A percentile compares a stretch with the other conserved stretches of the same genome.
These are phyloP conservation scores for Ascochyta koolunga DNA, from an alignment of 2,329 filamentous ascomycete genomes.

Conservation along the genomic window DNA sequence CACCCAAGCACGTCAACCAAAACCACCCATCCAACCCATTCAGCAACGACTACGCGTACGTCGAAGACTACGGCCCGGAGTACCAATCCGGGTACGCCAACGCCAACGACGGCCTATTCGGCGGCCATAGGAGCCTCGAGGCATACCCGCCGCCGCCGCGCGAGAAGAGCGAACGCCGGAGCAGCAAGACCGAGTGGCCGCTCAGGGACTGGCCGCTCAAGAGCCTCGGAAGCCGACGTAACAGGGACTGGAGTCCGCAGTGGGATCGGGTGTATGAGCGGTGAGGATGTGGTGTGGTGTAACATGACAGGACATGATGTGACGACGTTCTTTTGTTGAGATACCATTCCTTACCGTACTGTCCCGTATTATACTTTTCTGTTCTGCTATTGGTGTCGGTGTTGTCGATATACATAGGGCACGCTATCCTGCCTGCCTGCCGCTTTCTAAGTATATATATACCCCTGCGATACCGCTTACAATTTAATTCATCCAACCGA, in stretches of 20 bases:
- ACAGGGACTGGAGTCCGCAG: conserved; percentile 33
- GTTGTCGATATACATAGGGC: no score
- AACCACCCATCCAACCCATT: conserved; percentile 33
- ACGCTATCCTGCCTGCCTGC: no score
- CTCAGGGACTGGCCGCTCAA: conserved; percentile 23
- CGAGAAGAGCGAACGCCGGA: conserved; percentile 6
- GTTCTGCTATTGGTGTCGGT: no score
- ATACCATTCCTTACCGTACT: background rate
- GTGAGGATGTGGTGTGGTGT: background rate
- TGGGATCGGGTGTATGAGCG: conserved; percentile 43
- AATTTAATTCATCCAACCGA: no score
- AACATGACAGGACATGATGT: background rate
- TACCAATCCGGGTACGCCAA: conserved; percentile 28
- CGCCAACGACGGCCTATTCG: conserved; percentile 38
- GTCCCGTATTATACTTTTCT: no score
- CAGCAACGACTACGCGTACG: conserved; percentile 31
- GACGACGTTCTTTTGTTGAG: background rate
- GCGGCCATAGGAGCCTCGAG: conserved; percentile 36
- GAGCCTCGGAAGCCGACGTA: conserved; percentile 5
- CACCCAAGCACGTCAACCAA: conserved; percentile 8
- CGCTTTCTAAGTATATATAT: no score
- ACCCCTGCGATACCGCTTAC: no score
- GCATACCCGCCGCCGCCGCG: conserved; percentile 28
- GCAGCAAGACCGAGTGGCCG: conserved; percentile 39
- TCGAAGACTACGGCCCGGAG: conserved; percentile 44